phyloP scores from a whole-genome alignment of 1,284 basidiomycete species.

The Microbotryum saponariae region DNA sequence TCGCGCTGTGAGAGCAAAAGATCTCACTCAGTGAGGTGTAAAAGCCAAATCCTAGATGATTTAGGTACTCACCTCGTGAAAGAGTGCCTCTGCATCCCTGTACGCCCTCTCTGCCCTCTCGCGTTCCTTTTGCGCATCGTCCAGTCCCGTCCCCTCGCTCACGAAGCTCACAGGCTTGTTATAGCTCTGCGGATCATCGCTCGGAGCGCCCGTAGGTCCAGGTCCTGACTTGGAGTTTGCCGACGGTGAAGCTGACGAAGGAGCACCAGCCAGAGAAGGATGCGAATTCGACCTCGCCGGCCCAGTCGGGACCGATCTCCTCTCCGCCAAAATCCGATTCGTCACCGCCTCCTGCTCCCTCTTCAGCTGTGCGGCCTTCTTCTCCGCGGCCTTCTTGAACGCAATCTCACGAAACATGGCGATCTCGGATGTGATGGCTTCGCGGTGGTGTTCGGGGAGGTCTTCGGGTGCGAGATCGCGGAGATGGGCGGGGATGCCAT shows the following conservation, averaged over 20 bases:
- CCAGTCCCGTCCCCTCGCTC: slow-evolving; percentile 9
- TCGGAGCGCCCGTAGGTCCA: not conserved
- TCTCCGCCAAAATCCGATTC: slow-evolving; percentile 17
- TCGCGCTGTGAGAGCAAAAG: slow-evolving; percentile 17
- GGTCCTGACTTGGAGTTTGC: not conserved
- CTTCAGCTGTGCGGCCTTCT: slow-evolving; percentile 11
- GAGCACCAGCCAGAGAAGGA: slow-evolving; percentile 12
- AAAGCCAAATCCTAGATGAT: too few species aligned
- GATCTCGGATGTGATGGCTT: slow-evolving; percentile 37
- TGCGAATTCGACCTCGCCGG: slow-evolving; percentile 3
- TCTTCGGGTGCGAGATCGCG: slow-evolving; percentile 38
- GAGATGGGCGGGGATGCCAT: slow-evolving; percentile 28
- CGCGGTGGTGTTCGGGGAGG: slow-evolving; percentile 36
- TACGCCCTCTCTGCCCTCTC: slow-evolving; percentile 24
- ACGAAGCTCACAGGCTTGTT: slow-evolving; percentile 30
- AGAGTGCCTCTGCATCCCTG: slow-evolving; percentile 20
- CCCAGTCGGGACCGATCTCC: slow-evolving; percentile 13
- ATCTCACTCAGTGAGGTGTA: not conserved
- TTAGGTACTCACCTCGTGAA: slow-evolving; percentile 13
- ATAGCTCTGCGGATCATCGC: slow-evolving; percentile 26
- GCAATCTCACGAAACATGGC: slow-evolving; percentile 37
- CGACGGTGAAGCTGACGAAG: slow-evolving; percentile 3
- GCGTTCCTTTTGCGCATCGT: slow-evolving; percentile 23
- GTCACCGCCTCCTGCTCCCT: slow-evolving; percentile 15
- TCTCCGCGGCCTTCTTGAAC: slow-evolving; percentile 33